Conservation (phyloP, 2,329 filamentous ascomycete genomes). For the Phoma sp. region DNA sequence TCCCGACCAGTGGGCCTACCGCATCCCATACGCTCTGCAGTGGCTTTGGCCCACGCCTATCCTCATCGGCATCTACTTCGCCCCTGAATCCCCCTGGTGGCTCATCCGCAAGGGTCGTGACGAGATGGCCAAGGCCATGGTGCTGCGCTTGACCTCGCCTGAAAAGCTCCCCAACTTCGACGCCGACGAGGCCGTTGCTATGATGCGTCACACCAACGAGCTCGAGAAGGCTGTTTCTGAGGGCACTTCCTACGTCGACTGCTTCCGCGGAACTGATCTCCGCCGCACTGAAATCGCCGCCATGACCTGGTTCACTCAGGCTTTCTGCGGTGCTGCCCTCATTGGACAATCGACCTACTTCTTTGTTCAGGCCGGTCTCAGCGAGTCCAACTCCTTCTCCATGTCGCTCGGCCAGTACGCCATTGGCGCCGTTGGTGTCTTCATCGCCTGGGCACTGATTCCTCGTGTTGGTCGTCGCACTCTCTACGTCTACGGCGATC, state of each 20-base stretch:
- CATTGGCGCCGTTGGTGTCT: conserved; percentile 68
- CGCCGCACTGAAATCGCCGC: conserved; percentile 77
- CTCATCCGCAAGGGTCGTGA: conserved; percentile 69
- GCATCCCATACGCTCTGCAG: conserved; percentile 71
- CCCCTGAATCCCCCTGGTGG: conserved; percentile 77
- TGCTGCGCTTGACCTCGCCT: conserved; percentile 68
- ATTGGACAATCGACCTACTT: conserved; percentile 55
- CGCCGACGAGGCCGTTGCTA: conserved; percentile 68
- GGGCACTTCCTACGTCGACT: conserved; percentile 79
- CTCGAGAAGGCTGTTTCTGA: conserved; percentile 72
- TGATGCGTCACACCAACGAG: conserved; percentile 89
- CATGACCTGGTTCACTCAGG: conserved; percentile 57
- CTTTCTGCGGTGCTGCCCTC: conserved; percentile 45
- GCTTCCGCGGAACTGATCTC: conserved; percentile 80
- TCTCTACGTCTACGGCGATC: conserved; percentile 75
- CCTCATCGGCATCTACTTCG: conserved; percentile 70
- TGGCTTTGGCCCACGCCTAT: conserved; percentile 78
- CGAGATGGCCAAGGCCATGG: conserved; percentile 69
- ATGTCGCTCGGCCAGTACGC: conserved; percentile 62
- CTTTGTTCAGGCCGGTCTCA: conserved; percentile 56
- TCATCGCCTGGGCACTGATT: conserved; percentile 81
- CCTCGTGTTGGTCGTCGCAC: conserved; percentile 75
- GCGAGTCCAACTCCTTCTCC: conserved; percentile 50
- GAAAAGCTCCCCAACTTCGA: conserved; percentile 51
- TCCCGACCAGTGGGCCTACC: conserved; percentile 70